phyloP scores from a whole-genome alignment of 2,329 filamentous ascomycete genomes.

The Microcyclospora pomicola region DNA sequence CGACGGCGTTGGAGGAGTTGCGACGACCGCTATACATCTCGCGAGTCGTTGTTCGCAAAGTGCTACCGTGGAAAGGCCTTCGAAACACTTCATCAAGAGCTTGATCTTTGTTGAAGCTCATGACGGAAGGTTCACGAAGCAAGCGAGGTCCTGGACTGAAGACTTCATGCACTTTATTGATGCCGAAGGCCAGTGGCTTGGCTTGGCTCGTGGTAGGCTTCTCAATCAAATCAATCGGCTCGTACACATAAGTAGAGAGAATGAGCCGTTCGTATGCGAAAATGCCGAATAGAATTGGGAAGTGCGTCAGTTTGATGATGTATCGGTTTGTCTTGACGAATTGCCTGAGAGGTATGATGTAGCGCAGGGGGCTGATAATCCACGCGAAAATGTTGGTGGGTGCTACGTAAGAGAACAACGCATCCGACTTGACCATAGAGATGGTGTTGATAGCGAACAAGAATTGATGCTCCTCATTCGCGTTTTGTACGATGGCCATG shows the following conservation, averaged over 20 bases:
- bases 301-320: conserved; percentile 81
- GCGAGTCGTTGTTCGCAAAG: conserved; percentile 39
- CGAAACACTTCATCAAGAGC: conserved; percentile 87
- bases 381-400: conserved; percentile 86
- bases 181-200: conserved; percentile 20
- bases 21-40: conserved; percentile 41
- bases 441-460: conserved; percentile 94
- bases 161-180: conserved; percentile 33
- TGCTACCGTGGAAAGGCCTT: conserved; percentile 46
- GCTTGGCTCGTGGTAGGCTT: conserved; percentile 28
- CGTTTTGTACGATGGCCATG: conserved; percentile 87
- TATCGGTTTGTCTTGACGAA: conserved; percentile 82
- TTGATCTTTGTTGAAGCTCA: conserved; percentile 77
- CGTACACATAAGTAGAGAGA: conserved; percentile 61
- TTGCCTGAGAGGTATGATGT: conserved; percentile 60
- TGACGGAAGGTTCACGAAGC: conserved; percentile 71
- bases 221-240: conserved; percentile 77
- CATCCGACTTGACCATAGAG: conserved; percentile 97
- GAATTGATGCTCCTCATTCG: conserved; percentile 82
- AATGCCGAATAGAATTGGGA: conserved; percentile 74
- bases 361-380: conserved; percentile 72
- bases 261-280: conserved; percentile 76
- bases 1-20: conserved; percentile 68
- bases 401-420: conserved; percentile 83
- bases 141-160: conserved; percentile 50